Conservation (phyloP, 257 asterid species). For the Jacaranda copaia region DNA sequence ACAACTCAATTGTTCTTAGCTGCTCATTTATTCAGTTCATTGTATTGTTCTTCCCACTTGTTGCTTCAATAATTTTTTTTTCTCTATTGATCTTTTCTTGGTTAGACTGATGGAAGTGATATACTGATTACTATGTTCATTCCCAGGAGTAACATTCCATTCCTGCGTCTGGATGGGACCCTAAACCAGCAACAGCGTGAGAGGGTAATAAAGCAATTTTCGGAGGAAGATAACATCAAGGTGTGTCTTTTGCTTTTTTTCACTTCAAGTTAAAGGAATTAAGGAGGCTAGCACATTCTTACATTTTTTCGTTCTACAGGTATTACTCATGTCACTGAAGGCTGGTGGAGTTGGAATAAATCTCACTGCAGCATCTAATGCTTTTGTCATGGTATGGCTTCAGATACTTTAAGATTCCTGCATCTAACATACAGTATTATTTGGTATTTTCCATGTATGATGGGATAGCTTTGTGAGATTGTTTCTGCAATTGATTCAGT, state of each 20-base stretch:
- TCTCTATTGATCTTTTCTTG: conserved; percentile 22
- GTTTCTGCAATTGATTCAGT: neutral
- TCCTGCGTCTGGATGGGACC: conserved; percentile 95
- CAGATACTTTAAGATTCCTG: conserved; percentile 9
- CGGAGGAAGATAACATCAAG: conserved; percentile 79
- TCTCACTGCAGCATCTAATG: conserved; percentile 94
- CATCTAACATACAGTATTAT: neutral
- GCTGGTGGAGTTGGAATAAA: conserved; percentile 99
- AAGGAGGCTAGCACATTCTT: conserved; percentile 4
- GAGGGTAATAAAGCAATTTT: conserved; percentile 81
- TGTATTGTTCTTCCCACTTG: neutral
- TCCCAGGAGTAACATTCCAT: conserved; percentile 68
- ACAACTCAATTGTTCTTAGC: neutral
- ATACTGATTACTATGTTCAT: conserved; percentile 22
- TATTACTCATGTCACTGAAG: conserved; percentile 91
- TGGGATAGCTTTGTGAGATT: conserved; percentile 19
- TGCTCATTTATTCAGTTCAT: conserved; percentile 18
- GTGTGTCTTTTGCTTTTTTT: conserved; percentile 40
- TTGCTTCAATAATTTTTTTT: neutral
- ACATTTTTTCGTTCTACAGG: conserved; percentile 51
- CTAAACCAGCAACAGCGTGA: conserved; percentile 94
- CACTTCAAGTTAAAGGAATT: neutral
- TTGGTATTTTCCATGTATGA: conserved; percentile 16
- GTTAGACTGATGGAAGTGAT: conserved; percentile 8
- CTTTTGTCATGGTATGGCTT: conserved; percentile 81